These are phyloP conservation scores for Actinomucor elegans DNA, from an alignment of 371 early-diverging fungal species.

Conservation along the genomic window DNA sequence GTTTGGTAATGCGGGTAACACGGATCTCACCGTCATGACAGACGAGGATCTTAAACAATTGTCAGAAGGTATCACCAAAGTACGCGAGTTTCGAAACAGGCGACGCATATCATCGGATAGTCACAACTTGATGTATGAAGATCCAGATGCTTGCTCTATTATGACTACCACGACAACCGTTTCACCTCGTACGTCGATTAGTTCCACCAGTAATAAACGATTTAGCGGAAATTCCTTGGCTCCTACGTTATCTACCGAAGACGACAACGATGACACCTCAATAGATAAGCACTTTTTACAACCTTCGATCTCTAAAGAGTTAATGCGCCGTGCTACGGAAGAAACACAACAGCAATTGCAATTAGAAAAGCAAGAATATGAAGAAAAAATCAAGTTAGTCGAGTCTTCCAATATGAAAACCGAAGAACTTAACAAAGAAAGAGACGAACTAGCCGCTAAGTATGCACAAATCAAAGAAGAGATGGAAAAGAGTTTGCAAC, in stretches of 20 bases:
- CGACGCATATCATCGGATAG: slow-evolving; percentile 43
- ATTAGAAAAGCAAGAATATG: slow-evolving; percentile 50
- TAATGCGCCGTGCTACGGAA: slow-evolving; percentile 25
- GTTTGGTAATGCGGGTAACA: slow-evolving; percentile 36
- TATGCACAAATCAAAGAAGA: slow-evolving; percentile 46
- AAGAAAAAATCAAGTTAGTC: slow-evolving; percentile 43
- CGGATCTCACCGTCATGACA: slow-evolving; percentile 40
- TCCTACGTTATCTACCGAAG: slow-evolving; percentile 9
- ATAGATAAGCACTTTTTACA: neutral
- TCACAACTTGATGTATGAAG: slow-evolving; percentile 34
- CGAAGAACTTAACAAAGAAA: slow-evolving; percentile 16
- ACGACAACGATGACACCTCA: slow-evolving; percentile 1
- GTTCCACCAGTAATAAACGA: slow-evolving; percentile 17
- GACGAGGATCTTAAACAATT: slow-evolving; percentile 57
- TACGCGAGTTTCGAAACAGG: slow-evolving; percentile 43
- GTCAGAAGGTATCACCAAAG: slow-evolving; percentile 52
- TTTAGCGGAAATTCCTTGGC: slow-evolving; percentile 12
- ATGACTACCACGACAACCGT: slow-evolving; percentile 6
- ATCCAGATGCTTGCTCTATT: slow-evolving; percentile 3
- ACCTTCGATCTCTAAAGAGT: slow-evolving; percentile 5
- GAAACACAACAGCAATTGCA: slow-evolving; percentile 54
- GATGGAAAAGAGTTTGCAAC: slow-evolving; percentile 48
- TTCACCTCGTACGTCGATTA: slow-evolving; percentile 24
- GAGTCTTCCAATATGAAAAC: slow-evolving; percentile 16
- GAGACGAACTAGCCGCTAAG: slow-evolving; percentile 25